Conservation (phyloP, 202 grass and related monocot species). For the Eragrostis tef region DNA sequence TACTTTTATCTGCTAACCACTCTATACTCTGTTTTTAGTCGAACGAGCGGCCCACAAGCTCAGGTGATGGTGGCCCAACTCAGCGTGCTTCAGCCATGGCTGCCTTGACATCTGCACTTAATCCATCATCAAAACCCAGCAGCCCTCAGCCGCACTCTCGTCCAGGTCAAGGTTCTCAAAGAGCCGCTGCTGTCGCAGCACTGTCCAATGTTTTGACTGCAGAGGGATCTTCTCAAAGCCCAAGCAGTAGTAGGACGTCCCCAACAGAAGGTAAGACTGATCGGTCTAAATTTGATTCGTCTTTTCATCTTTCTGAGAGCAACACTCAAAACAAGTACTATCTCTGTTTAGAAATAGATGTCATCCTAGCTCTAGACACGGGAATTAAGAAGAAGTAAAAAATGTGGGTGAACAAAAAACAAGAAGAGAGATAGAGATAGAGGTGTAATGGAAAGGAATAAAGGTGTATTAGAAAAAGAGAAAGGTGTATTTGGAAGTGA, state of each 20-base stretch:
- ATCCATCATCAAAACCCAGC: conserved; percentile 58
- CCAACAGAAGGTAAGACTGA: conserved; percentile 43
- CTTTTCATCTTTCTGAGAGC: conserved; percentile 15
- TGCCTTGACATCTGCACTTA: conserved; percentile 65
- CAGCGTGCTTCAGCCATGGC: conserved; percentile 88
- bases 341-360: too few relatives aligned
- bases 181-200: conserved; percentile 87
- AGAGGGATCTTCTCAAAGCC: conserved; percentile 61
- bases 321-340: conserved; percentile 3
- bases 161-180: conserved; percentile 76
- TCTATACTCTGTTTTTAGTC: conserved; percentile 38
- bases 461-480: too few relatives aligned
- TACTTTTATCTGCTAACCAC: conserved; percentile 26
- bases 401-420: too few relatives aligned
- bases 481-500: too few relatives aligned
- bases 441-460: too few relatives aligned
- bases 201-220: conserved; percentile 74
- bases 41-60: conserved; percentile 58
- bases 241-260: conserved; percentile 51
- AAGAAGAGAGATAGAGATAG: too few relatives aligned
- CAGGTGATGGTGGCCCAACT: conserved; percentile 65
- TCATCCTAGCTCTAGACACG: too few relatives aligned
- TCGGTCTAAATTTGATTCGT: conserved; percentile 32
- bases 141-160: conserved; percentile 55
- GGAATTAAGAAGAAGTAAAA: too few relatives aligned